phyloP scores from a whole-genome alignment of 805 yeast genomes.

The Saturnispora bothae region DNA sequence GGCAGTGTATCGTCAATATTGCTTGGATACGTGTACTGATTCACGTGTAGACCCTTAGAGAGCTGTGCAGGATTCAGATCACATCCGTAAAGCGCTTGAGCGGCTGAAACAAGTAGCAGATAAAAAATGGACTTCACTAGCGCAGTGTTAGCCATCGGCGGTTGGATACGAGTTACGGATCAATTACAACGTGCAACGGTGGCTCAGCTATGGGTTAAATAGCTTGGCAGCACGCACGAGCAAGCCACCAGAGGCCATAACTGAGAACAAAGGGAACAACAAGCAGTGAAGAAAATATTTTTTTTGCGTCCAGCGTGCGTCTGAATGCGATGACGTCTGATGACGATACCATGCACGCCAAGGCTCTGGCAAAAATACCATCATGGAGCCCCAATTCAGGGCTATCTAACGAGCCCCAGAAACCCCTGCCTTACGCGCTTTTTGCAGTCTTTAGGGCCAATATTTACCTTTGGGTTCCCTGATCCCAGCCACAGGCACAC shows the following conservation, averaged over 20 bases:
- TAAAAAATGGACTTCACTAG: background rate
- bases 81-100: conserved; percentile 1
- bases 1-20: background rate
- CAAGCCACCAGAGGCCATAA: background rate
- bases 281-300: background rate
- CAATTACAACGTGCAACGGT: no score
- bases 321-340: no score
- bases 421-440: background rate
- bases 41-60: conserved; percentile 1
- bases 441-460: background rate
- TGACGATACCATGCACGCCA: no score
- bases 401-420: background rate
- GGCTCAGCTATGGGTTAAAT: no score
- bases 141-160: background rate
- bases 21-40: background rate
- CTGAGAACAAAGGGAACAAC: background rate
- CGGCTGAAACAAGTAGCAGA: background rate
- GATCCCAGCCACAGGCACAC: background rate
- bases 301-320: no score
- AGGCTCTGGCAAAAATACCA: background rate
- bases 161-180: no score
- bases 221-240: background rate
- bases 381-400: background rate
- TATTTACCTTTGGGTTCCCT: background rate
- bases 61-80: background rate